Percentiles rank a stretch among this genome's conserved stretches.
Evolutionary conservation across 2,329 filamentous ascomycete species (phyloP).

Genomic region (Pseudogymnoascus sp.): DNA sequence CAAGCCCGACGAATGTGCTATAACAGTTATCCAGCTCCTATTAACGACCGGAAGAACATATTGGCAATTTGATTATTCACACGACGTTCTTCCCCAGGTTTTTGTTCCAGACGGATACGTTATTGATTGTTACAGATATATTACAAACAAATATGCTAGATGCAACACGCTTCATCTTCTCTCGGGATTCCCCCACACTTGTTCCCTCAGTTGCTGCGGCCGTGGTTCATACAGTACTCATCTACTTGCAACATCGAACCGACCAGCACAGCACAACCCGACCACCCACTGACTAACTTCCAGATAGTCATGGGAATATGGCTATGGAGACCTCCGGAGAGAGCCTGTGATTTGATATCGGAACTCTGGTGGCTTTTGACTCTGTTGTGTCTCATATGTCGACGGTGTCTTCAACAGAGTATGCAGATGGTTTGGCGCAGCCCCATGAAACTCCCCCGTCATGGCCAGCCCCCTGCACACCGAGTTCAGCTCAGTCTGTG

Average conservation of each 20-base stretch:
- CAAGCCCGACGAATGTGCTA: neutral
- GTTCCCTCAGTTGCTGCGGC: neutral
- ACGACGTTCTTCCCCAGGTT: neutral
- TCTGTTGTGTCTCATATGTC: neutral
- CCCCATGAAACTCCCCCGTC: neutral
- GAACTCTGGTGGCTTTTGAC: neutral
- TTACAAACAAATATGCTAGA: neutral
- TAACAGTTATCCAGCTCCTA: neutral
- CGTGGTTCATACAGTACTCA: neutral
- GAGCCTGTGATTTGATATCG: neutral
- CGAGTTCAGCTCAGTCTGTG: neutral
- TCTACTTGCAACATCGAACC: neutral
- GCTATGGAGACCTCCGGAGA: neutral
- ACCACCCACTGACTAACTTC: neutral
- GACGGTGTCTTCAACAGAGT: neutral
- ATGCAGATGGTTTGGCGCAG: neutral
- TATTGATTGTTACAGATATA: neutral
- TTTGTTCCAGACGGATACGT: neutral
- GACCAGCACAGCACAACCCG: too few species aligned
- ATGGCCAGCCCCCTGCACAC: neutral
- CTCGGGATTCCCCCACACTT: neutral
- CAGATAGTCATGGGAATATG: neutral
- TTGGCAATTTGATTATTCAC: neutral
- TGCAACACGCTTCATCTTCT: neutral
- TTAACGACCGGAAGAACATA: neutral